Evolutionary conservation across 805 yeast species (phyloP), one percentile per base, ranked within the genome.

Genomic region (Suhomyces faveliae): DNA sequence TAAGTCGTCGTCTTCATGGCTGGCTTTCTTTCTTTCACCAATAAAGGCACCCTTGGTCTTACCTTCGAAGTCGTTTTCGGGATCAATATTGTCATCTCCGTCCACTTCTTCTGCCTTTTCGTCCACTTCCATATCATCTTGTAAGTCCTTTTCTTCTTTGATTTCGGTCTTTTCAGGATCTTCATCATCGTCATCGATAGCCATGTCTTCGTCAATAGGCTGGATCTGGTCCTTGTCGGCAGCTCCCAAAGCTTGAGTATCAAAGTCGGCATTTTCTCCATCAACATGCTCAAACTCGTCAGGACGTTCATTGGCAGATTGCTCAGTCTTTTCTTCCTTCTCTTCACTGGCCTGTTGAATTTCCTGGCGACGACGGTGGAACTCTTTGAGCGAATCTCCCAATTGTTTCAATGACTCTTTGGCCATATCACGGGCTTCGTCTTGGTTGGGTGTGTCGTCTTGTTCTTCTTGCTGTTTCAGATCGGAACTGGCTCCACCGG

Each of bases 201-300:
- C 94, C 77, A 77, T 81, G 7, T 85, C 87, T 48, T 88, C 90
- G 61, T 90, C 85, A 49, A 91, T 78, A 0, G 84, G 64, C 61
- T 89, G 94, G 12, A 79, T 71, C 59, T 87, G 90, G 40, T 90
- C 96, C 58, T 83, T 79, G 50, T 82, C 81, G 5, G 97, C 96
- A 39, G 91, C 84, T 19, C 98, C 98, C 44, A 94, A 70, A 0
- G 98, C 99, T 65, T 94, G 98, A 0, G 96, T 88, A 43, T 88
- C 91, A 47, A 71, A 75, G 23, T 85, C 83, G 3, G 92, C 81
- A 51, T 86, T 85, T 40, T 85, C 91, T 42, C 90, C 91, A 35
- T 87, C 89, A 43, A 85, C 73, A 58, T 88, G 94, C 61, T 88
- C 89, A 64, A 89, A 87, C 58, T 89, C 96, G 60, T 89, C 96